Evolutionary conservation across 495 filamentous ascomycete genomes (phyloP).

Genomic region (Bombardia bombarda): DNA sequence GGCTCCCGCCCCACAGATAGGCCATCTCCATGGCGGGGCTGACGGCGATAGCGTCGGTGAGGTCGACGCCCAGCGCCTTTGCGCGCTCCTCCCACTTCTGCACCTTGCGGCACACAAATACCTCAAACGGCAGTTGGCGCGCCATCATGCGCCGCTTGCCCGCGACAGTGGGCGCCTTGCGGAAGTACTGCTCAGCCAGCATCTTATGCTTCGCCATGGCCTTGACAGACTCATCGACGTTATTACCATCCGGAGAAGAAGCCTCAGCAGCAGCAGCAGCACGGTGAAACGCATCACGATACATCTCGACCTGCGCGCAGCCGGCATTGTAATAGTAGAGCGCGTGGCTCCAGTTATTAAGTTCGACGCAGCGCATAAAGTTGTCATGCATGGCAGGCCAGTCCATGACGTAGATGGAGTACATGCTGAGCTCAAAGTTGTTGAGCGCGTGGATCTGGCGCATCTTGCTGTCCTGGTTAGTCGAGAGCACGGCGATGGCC

Average conservation of each 20-base stretch:
- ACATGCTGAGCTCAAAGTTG: conserved; percentile 77
- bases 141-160: conserved; percentile 90
- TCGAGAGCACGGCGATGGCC: conserved; percentile 55
- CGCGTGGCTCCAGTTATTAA: conserved; percentile 86
- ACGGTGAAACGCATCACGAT: conserved; percentile 50
- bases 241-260: conserved; percentile 22
- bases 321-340: conserved; percentile 90
- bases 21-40: conserved; percentile 88
- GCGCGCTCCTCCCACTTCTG: conserved; percentile 84
- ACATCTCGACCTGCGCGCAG: conserved; percentile 66
- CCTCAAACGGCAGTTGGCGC: conserved; percentile 80
- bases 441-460: conserved; percentile 75
- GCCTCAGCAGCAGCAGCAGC: conserved; percentile 48
- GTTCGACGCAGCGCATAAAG: conserved; percentile 70
- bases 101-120: conserved; percentile 78
- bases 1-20: conserved; percentile 85
- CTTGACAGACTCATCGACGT: conserved; percentile 10
- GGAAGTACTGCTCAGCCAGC: conserved; percentile 60
- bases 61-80: conserved; percentile 54
- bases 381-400: conserved; percentile 63
- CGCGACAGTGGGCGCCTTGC: conserved; percentile 62
- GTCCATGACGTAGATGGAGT: conserved; percentile 67
- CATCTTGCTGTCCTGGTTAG: conserved; percentile 58
- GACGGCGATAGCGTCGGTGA: conserved; percentile 77
- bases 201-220: conserved; percentile 37